Base-by-base conservation (phyloP, 225 moss, liverwort and hornwort species). In the Sphagnum contortum region DNA sequence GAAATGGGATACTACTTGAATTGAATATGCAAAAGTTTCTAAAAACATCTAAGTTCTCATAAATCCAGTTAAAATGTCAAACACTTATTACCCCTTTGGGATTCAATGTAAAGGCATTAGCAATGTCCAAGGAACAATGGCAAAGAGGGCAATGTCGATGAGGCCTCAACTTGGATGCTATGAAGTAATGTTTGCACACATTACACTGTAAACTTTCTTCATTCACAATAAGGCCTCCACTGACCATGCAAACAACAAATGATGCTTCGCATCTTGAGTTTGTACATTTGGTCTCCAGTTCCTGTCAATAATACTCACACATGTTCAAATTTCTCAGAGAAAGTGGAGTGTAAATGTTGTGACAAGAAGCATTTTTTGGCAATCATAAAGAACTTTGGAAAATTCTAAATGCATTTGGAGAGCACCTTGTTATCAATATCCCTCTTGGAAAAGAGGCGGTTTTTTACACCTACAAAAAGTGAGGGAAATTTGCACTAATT, bases 241-340 rank as follows among this genome's bases (percentile, higher is more conserved):
- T 90, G 12, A 79, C 92, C 78, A 85, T 76, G 45, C 95, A 96
- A 6, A 92, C 70, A 4, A 77, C 51, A 74, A 85, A 96, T 2
- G 44, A 64, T 0, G 82, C 61, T n/a, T 79, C 76, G 63, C 92
- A 94, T 3, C 48, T 72, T 48, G 63, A 3, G 12, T 64, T 83
- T 60, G 87, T 51, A 65, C 94, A 94, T 48, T 74, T 96, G 2
- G 71, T 12, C 70, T 87, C 82, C 14, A 83, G 72, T 8, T 90
- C 90, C 92, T 96, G 7, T 2, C 51, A 57, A 44, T 47, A 60
- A 44, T 9, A 45, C 12, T 56, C 3, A 55, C 4, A 8, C 12
- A 12, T 2, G 47, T 54, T 67, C 53, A 67, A 67, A 45, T 12
- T 54, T 51, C 45, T 9, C 11, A 57, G 48, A 5, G n/a, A 46